Percentiles rank a stretch among this genome's conserved stretches.
Conservation (phyloP, 345 rosid species). For the Dimocarpus longan region DNA sequence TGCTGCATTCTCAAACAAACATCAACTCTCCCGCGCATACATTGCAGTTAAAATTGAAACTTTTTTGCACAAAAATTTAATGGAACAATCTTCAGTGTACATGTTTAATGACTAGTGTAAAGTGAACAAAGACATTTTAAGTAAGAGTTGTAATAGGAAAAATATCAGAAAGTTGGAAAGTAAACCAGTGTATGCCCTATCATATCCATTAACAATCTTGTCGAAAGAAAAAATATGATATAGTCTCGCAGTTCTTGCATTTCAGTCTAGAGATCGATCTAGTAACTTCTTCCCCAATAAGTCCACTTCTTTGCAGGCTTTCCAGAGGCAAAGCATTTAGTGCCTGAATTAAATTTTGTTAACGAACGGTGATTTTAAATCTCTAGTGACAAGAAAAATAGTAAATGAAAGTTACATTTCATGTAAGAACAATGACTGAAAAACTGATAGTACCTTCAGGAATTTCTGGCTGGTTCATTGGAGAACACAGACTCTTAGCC, state of each 20-base stretch:
- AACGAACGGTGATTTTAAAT: background rate
- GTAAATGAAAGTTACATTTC: background rate
- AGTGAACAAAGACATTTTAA: background rate
- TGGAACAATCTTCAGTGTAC: background rate
- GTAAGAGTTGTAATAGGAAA: background rate
- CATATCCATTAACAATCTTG: background rate
- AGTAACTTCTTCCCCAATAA: slow-evolving; percentile 98
- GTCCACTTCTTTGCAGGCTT: slow-evolving; percentile 96
- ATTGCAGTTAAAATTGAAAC: background rate
- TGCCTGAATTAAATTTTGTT: slow-evolving; percentile 43
- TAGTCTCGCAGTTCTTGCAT: background rate
- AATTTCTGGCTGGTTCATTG: slow-evolving; percentile 93
- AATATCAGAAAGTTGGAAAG: background rate
- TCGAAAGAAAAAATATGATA: background rate
- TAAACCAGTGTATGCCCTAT: background rate
- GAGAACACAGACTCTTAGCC: slow-evolving; percentile 89
- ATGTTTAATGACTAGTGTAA: background rate
- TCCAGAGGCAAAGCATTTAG: slow-evolving; percentile 83
- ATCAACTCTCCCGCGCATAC: background rate
- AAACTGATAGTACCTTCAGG: slow-evolving; percentile 50
- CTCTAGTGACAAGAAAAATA: background rate
- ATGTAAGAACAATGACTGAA: background rate
- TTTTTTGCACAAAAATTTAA: background rate
- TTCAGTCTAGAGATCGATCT: slow-evolving; percentile 13
- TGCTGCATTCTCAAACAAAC: background rate